Percentiles rank a stretch among this genome's conserved stretches.
phyloP scores from a whole-genome alignment of 2,329 filamentous ascomycete genomes.

The Pyricularia sp. region DNA sequence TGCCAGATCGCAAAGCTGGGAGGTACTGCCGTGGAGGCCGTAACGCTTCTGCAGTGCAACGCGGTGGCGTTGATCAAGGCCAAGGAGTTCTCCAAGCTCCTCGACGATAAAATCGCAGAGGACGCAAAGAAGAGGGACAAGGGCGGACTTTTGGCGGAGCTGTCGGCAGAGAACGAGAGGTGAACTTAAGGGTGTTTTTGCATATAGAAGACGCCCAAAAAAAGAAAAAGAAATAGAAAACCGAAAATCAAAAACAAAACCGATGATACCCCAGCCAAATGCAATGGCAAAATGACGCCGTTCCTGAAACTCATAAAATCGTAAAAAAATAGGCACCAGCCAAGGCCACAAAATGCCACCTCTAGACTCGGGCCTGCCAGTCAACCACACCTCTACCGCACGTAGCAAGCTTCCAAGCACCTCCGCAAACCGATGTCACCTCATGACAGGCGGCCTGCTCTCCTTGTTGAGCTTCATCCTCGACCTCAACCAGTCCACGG shows the following conservation, averaged over 20 bases:
- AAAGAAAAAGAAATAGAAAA: background rate
- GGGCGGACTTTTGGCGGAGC: conserved; percentile 68
- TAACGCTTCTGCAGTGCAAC: conserved; percentile 67
- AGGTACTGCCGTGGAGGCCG: conserved; percentile 71
- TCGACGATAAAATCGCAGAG: conserved; percentile 65
- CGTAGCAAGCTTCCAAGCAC: background rate
- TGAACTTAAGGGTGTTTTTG: conserved; percentile 25
- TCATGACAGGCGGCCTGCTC: conserved; percentile 82
- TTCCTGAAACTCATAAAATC: background rate
- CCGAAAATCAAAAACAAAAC: conserved; percentile 3
- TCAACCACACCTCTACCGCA: background rate
- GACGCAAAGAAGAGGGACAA: conserved; percentile 71
- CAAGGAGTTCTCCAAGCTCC: conserved; percentile 65
- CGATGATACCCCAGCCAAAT: conserved; percentile 3
- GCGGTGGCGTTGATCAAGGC: conserved; percentile 68
- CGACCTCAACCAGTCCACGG: conserved; percentile 92
- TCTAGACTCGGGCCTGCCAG: background rate
- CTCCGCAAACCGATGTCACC: conserved; percentile 38
- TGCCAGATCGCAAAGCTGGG: conserved; percentile 89
- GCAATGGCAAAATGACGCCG: background rate
- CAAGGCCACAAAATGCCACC: background rate
- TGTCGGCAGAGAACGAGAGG: conserved; percentile 78
- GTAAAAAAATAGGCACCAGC: background rate
- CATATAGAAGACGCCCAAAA: background rate
- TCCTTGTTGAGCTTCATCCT: conserved; percentile 97